phyloP scores from a whole-genome alignment of 2,329 filamentous ascomycete genomes.

The Alternaria gansuensis region DNA sequence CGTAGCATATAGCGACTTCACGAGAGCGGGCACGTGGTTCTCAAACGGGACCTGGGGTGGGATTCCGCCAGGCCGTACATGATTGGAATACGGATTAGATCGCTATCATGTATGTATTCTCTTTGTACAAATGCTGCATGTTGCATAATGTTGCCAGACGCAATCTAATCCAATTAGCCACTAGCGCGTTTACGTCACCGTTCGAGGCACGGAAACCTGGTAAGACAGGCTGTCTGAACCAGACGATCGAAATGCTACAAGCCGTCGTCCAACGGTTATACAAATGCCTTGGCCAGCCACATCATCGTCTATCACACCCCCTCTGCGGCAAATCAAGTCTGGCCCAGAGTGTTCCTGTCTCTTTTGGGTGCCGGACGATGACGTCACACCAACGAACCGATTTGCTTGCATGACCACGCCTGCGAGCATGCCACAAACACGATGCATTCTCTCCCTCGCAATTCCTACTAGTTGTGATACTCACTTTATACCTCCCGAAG shows the following conservation, averaged over 20 bases:
- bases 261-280: neutral
- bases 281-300: constrained; percentile 2
- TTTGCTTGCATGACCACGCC: constrained; percentile 16
- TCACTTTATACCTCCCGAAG: neutral
- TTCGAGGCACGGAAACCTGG: constrained; percentile 9
- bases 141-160: neutral
- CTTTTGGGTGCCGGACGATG: constrained; percentile 16
- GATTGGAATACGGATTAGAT: neutral
- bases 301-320: neutral
- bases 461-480: neutral
- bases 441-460: constrained; percentile 9
- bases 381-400: constrained; percentile 26
- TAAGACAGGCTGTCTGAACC: neutral
- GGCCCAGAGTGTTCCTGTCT: constrained; percentile 10
- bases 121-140: neutral
- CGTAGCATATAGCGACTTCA: constrained; percentile 47
- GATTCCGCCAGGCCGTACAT: constrained; percentile 30
- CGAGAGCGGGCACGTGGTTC: constrained; percentile 45
- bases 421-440: constrained; percentile 8
- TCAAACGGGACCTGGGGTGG: constrained; percentile 45
- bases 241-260: constrained; percentile 5
- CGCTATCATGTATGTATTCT: neutral
- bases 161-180: neutral
- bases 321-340: constrained; percentile 1
- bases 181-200: constrained; percentile 15